These are phyloP conservation scores for Pythium apleroticum DNA, from an alignment of 352 stramenopile genomes.

Conservation along the genomic window DNA sequence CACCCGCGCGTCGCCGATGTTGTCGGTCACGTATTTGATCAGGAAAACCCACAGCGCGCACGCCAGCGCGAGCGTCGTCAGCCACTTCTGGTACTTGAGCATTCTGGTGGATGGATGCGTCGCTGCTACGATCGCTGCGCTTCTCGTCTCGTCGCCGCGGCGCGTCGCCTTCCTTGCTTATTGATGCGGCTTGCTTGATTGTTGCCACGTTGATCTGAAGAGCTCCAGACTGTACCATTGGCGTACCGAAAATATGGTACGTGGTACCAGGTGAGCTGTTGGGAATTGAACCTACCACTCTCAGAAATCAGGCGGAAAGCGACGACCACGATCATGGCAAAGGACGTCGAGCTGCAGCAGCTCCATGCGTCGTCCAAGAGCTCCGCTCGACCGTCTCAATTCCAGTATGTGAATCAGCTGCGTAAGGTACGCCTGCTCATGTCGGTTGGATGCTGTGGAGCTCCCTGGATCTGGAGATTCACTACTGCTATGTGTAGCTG, in stretches of 20 bases:
- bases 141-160: background rate
- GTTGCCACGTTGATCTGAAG: slow-evolving; percentile 27
- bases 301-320: slow-evolving; percentile 20
- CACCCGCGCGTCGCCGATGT: slow-evolving; percentile 36
- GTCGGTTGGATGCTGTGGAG: background rate
- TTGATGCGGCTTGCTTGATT: background rate
- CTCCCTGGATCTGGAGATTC: background rate
- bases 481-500: slow-evolving; percentile 33
- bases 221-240: slow-evolving; percentile 19
- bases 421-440: slow-evolving; percentile 20
- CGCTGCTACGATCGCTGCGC: too few relatives aligned
- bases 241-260: slow-evolving; percentile 12
- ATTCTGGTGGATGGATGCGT: slow-evolving; percentile 31
- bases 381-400: slow-evolving; percentile 8
- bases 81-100: slow-evolving; percentile 84
- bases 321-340: slow-evolving; percentile 33
- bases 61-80: slow-evolving; percentile 44
- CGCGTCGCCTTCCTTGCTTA: background rate
- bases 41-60: slow-evolving; percentile 57
- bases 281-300: slow-evolving; percentile 5
- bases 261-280: slow-evolving; percentile 5
- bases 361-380: slow-evolving; percentile 41
- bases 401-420: slow-evolving; percentile 37
- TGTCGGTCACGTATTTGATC: slow-evolving; percentile 38
- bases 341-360: slow-evolving; percentile 62